Evolutionary conservation across 495 filamentous ascomycete genomes (phyloP).

Genomic region (Pseudomonodictys pantanalensis): DNA sequence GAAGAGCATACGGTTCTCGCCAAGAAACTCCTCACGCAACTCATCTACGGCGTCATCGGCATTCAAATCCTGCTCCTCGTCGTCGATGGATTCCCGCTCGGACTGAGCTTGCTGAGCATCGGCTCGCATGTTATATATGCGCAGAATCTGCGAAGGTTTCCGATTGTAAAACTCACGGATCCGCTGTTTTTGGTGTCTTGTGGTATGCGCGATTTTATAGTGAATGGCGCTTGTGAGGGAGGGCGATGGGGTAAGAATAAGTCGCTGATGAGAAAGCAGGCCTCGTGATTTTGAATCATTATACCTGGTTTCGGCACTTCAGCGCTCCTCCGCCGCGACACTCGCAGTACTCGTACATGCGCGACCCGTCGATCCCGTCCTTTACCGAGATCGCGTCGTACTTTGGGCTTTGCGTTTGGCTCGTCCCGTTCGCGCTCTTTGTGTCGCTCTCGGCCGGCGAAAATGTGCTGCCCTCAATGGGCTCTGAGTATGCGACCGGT

Average conservation of each 20-base stretch:
- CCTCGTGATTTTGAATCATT: conserved; percentile 89
- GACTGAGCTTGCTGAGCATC: conserved; percentile 70
- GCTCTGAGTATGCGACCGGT: conserved; percentile 62
- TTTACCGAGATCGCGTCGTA: conserved; percentile 96
- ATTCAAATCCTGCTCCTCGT: conserved; percentile 71
- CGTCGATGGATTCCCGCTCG: conserved; percentile 80
- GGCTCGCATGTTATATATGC: conserved; percentile 82
- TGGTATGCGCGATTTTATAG: conserved; percentile 46
- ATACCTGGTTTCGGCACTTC: conserved; percentile 94
- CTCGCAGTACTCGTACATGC: conserved; percentile 46
- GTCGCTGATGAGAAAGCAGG: conserved; percentile 45
- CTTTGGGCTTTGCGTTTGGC: conserved; percentile 95
- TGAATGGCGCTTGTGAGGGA: neutral
- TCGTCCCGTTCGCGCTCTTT: conserved; percentile 93
- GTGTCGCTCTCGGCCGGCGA: conserved; percentile 89
- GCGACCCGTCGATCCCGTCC: conserved; percentile 52
- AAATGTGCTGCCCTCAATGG: conserved; percentile 89
- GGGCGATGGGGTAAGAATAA: too few species aligned
- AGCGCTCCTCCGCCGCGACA: conserved; percentile 47
- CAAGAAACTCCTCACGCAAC: conserved; percentile 73
- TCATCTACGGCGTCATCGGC: conserved; percentile 81
- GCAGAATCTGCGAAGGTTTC: conserved; percentile 84
- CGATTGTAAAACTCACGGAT: conserved; percentile 82
- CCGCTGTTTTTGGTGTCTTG: conserved; percentile 86
- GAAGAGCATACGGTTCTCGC: conserved; percentile 95